Conservation (phyloP, 768 basidiomycete species). For the Melanogaster broomeanus region DNA sequence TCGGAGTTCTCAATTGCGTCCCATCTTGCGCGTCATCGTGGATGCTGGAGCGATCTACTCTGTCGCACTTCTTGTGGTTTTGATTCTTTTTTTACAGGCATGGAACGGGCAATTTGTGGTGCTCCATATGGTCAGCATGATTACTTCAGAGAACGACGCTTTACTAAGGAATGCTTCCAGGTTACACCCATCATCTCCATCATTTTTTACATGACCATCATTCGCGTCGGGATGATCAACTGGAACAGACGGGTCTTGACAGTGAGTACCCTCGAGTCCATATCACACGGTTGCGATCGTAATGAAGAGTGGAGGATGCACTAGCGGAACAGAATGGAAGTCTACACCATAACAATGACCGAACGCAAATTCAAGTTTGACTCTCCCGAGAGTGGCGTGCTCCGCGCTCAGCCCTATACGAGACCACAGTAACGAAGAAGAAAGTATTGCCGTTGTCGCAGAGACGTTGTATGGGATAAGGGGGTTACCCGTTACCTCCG, state of each 20-base stretch:
- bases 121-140: slow-evolving; percentile 36
- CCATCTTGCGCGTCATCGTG: slow-evolving; percentile 26
- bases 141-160: too few species aligned
- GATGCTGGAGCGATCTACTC: slow-evolving; percentile 39
- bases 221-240: slow-evolving; percentile 6
- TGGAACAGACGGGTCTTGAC: background rate
- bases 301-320: background rate
- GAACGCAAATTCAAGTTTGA: background rate
- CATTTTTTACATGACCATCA: slow-evolving; percentile 20
- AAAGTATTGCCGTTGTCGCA: too few species aligned
- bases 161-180: too few species aligned
- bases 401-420: too few species aligned
- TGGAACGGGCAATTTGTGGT: slow-evolving; percentile 33
- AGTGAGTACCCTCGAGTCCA: background rate
- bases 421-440: too few species aligned
- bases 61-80: slow-evolving; percentile 31
- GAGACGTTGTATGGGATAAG: too few species aligned
- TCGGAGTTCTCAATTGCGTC: background rate
- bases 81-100: slow-evolving; percentile 28
- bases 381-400: too few species aligned
- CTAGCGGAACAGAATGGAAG: background rate
- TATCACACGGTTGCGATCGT: too few species aligned
- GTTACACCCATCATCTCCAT: slow-evolving; percentile 13
- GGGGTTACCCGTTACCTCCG: too few species aligned
- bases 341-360: background rate